Conservation (phyloP, 2,329 filamentous ascomycete genomes). For the Leptographium lundbergii region DNA sequence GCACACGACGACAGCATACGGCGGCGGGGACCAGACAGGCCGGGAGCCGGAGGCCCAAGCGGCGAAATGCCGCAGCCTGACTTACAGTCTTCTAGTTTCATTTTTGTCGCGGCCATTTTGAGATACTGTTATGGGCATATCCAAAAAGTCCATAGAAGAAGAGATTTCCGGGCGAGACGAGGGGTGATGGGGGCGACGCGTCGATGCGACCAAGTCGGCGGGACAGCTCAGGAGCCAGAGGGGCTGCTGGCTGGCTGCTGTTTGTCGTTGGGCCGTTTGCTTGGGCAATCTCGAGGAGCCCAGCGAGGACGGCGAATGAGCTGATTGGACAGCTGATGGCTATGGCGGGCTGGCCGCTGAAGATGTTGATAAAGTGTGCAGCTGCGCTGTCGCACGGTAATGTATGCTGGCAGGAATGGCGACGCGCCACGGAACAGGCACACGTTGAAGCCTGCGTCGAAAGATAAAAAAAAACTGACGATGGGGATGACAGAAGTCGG, state of each 20-base stretch:
- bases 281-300: neutral
- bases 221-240: neutral
- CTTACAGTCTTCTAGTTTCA: slow-evolving; percentile 83
- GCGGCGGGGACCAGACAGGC: neutral
- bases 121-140: slow-evolving; percentile 47
- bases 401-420: neutral
- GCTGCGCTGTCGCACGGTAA: neutral
- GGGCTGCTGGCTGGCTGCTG: neutral
- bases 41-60: neutral
- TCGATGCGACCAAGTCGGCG: neutral
- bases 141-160: slow-evolving; percentile 17
- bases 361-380: neutral
- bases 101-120: slow-evolving; percentile 64
- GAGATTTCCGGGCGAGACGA: neutral
- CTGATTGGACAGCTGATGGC: neutral
- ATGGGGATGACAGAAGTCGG: neutral
- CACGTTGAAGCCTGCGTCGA: neutral
- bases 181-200: neutral
- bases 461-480: neutral
- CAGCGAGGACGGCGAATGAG: neutral
- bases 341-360: neutral
- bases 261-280: neutral
- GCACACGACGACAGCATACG: neutral
- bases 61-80: slow-evolving; percentile 7
- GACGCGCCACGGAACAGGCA: neutral